These are phyloP conservation scores for Solanum rostratum DNA, from an alignment of 257 asterid species.

Conservation along the genomic window DNA sequence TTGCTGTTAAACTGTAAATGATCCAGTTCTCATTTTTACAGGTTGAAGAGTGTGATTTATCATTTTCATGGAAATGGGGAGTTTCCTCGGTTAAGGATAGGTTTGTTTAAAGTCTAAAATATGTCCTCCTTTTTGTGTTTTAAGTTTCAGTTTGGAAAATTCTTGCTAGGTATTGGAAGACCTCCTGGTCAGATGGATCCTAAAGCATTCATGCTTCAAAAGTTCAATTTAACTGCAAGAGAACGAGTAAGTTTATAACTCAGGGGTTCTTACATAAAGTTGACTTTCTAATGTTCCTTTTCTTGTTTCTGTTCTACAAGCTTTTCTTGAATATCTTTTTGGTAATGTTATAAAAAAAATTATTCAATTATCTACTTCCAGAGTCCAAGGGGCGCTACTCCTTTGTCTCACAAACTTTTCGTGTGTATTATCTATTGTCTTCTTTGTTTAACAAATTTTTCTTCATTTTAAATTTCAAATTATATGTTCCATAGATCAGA, in stretches of 20 bases:
- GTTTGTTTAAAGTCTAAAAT: conserved; percentile 28
- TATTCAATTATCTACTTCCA: not conserved
- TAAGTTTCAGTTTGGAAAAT: not conserved
- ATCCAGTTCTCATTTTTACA: conserved; percentile 8
- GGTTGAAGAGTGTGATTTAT: conserved; percentile 72
- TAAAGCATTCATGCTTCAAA: conserved; percentile 86
- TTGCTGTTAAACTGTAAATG: not conserved
- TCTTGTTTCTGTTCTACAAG: not conserved
- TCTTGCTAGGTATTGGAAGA: conserved; percentile 68
- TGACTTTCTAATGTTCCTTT: not conserved
- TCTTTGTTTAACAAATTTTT: too few species aligned
- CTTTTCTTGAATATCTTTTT: not conserved
- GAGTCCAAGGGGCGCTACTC: too few species aligned
- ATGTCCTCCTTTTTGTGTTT: not conserved
- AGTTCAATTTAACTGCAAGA: conserved; percentile 64
- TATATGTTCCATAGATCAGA: not conserved
- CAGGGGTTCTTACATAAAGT: not conserved
- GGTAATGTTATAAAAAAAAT: not conserved
- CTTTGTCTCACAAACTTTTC: too few species aligned
- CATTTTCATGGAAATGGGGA: conserved; percentile 70
- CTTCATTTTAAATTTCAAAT: too few species aligned
- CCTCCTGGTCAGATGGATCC: conserved; percentile 99
- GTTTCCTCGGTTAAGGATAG: conserved; percentile 90
- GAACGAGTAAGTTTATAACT: conserved; percentile 49
- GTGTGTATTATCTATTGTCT: too few species aligned